Percentiles rank a stretch among this genome's conserved stretches.
Conservation (phyloP, 805 yeast species). For the Wickerhamiella siamensis region DNA sequence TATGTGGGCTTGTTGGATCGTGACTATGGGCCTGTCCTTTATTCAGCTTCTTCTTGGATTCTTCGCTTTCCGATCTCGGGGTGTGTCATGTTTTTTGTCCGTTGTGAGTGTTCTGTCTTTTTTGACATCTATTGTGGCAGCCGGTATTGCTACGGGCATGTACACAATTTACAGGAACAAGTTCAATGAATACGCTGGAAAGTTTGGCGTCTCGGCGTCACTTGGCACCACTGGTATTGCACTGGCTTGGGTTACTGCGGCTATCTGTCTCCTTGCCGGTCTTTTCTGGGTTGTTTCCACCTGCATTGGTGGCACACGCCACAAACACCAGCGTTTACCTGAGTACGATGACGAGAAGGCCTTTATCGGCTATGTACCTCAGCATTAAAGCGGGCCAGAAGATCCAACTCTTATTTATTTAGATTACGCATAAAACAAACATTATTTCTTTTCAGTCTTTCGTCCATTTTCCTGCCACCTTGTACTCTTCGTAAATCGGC, state of each 20-base stretch:
- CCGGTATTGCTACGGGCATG: slow-evolving; percentile 50
- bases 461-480: slow-evolving; percentile 69
- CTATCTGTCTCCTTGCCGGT: slow-evolving; percentile 31
- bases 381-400: not conserved
- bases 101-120: slow-evolving; percentile 22
- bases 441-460: slow-evolving; percentile 29
- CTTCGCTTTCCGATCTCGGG: slow-evolving; percentile 33
- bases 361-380: slow-evolving; percentile 19
- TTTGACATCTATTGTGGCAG: slow-evolving; percentile 22
- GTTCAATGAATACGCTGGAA: slow-evolving; percentile 34
- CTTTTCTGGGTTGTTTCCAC: slow-evolving; percentile 30
- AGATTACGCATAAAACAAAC: no score
- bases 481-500: slow-evolving; percentile 56
- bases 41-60: slow-evolving; percentile 28
- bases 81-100: slow-evolving; percentile 33
- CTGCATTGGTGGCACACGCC: slow-evolving; percentile 30
- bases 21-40: slow-evolving; percentile 34
- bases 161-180: slow-evolving; percentile 35
- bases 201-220: slow-evolving; percentile 42
- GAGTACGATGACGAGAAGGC: slow-evolving; percentile 14
- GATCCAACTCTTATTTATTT: no score
- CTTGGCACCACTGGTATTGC: slow-evolving; percentile 40
- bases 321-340: slow-evolving; percentile 9
- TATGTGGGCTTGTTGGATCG: slow-evolving; percentile 41
- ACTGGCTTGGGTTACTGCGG: slow-evolving; percentile 50